These are phyloP conservation scores for Trypanosoma congolense DNA, from an alignment of 208 protist species.

Conservation along the genomic window DNA sequence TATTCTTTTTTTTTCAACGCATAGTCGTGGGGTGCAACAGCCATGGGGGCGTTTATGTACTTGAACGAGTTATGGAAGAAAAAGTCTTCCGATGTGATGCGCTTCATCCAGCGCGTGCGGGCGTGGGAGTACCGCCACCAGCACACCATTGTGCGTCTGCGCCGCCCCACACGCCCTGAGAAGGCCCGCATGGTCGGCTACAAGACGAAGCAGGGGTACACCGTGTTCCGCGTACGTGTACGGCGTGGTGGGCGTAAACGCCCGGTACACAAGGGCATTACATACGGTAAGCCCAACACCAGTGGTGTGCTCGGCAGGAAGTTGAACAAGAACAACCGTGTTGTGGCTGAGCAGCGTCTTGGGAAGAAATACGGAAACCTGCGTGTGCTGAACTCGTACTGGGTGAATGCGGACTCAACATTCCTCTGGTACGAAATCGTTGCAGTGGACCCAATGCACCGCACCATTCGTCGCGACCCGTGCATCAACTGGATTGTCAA, in stretches of 20 bases:
- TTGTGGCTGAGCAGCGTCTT: slow-evolving; percentile 97
- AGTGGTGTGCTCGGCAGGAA: slow-evolving; percentile 98
- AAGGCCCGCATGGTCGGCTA: slow-evolving; percentile 99
- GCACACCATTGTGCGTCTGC: slow-evolving; percentile 88
- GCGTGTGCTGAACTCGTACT: slow-evolving; percentile 99
- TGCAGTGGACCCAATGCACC: slow-evolving; percentile 97
- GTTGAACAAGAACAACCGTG: slow-evolving; percentile 93
- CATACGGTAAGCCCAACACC: slow-evolving; percentile 98
- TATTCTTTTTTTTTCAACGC: not conserved
- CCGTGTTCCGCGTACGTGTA: slow-evolving; percentile 98
- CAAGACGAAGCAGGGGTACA: slow-evolving; percentile 99
- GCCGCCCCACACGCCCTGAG: slow-evolving; percentile 97
- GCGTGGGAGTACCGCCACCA: slow-evolving; percentile 99
- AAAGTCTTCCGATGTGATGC: slow-evolving; percentile 99
- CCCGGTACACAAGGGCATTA: slow-evolving; percentile 95
- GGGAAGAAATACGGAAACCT: slow-evolving; percentile 95
- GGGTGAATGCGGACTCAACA: slow-evolving; percentile 96
- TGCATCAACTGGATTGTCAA: slow-evolving; percentile 99
- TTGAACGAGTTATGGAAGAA: slow-evolving; percentile 99
- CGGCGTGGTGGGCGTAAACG: slow-evolving; percentile 98
- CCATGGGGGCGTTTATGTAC: slow-evolving; percentile 99
- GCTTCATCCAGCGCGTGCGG: slow-evolving; percentile 98
- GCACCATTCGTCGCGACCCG: slow-evolving; percentile 97
- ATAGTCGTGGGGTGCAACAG: slow-evolving; percentile 17
- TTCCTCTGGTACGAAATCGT: slow-evolving; percentile 99